phyloP scores from a whole-genome alignment of 140 eudicot genomes.

The Oenanthe javanica region DNA sequence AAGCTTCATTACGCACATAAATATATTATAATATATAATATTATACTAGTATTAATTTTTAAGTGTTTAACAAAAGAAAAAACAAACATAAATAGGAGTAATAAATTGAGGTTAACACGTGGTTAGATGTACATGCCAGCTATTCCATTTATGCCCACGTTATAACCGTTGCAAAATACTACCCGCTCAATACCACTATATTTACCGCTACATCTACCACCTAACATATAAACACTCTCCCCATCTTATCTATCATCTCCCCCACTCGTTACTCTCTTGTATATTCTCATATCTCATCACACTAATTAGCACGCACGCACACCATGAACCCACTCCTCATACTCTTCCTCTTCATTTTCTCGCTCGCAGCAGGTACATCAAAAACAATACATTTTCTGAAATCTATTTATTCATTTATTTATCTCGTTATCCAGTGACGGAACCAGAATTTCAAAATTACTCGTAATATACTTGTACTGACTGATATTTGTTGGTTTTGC shows the following conservation, averaged over 20 bases:
- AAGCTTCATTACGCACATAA: too few species aligned
- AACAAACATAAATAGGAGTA: too few species aligned
- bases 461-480: neutral
- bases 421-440: neutral
- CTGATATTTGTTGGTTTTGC: conserved; percentile 2
- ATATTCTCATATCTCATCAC: neutral
- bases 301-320: conserved; percentile 19
- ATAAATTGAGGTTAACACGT: too few species aligned
- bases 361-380: conserved; percentile 31
- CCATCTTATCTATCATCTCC: neutral
- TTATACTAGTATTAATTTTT: too few species aligned
- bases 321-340: conserved; percentile 30
- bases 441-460: neutral
- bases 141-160: neutral
- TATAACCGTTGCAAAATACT: neutral
- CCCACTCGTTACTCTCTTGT: neutral
- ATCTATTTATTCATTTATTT: too few species aligned
- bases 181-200: neutral
- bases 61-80: too few species aligned
- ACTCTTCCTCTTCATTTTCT: conserved; percentile 31
- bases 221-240: neutral
- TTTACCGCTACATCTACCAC: neutral
- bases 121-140: too few species aligned
- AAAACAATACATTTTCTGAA: neutral
- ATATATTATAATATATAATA: too few species aligned